These are phyloP conservation scores for Aspergillus sojae DNA, from an alignment of 2,329 filamentous ascomycete genomes.

Conservation along the genomic window DNA sequence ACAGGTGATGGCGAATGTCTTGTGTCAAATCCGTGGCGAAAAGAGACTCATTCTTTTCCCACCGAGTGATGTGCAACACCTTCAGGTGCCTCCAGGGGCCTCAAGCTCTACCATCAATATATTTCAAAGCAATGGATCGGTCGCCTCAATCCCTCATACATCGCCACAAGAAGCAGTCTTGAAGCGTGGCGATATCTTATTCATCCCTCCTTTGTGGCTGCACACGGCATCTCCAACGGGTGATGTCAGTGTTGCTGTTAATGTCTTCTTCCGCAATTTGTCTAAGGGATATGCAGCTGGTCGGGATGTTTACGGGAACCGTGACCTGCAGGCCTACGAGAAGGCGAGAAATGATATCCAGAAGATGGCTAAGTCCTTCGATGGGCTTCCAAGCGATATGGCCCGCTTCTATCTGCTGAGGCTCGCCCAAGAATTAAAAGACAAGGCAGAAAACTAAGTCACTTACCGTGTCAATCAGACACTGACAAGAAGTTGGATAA, in stretches of 20 bases:
- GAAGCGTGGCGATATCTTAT: conserved; percentile 73
- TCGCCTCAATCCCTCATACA: conserved; percentile 62
- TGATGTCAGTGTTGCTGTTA: conserved; percentile 75
- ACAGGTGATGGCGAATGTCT: conserved; percentile 82
- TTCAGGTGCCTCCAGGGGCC: conserved; percentile 73
- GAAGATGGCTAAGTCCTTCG: conserved; percentile 56
- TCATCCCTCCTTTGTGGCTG: conserved; percentile 81
- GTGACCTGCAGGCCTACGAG: conserved; percentile 82
- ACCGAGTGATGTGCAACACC: conserved; percentile 69
- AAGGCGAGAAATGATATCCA: conserved; percentile 73
- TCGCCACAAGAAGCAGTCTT: conserved; percentile 70
- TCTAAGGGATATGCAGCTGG: conserved; percentile 70
- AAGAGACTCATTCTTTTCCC: conserved; percentile 79
- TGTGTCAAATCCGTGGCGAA: conserved; percentile 74
- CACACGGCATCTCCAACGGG: conserved; percentile 61
- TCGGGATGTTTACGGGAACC: conserved; percentile 84
- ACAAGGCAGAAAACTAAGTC: conserved; percentile 26
- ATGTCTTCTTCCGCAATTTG: conserved; percentile 81
- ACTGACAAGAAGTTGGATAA: background rate
- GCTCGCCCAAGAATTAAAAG: conserved; percentile 68
- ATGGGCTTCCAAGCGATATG: conserved; percentile 64
- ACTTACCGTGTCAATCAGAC: background rate
- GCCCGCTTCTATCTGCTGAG: conserved; percentile 75
- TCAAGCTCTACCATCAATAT: conserved; percentile 80
- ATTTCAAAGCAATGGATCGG: conserved; percentile 54